A percentile compares a stretch with the other conserved stretches of the same genome.
Conservation (phyloP, 495 filamentous ascomycete species). For the Penicillium silybi region DNA sequence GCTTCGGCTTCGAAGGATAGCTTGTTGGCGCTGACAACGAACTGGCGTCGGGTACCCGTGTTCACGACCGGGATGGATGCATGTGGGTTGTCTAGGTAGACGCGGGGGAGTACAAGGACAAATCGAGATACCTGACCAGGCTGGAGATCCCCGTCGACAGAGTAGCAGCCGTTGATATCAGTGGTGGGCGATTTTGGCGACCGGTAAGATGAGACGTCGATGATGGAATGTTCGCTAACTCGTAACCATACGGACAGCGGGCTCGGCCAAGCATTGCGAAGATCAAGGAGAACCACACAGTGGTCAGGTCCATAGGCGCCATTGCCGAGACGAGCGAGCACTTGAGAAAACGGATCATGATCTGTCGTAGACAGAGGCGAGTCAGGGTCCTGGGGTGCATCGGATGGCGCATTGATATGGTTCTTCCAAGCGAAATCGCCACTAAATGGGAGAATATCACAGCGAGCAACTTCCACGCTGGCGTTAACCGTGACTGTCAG, state of each 20-base stretch:
- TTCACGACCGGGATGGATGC: constrained; percentile 78
- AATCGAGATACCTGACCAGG: constrained; percentile 77
- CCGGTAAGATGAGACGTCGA: background rate
- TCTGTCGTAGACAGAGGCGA: constrained; percentile 18
- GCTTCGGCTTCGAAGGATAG: constrained; percentile 75
- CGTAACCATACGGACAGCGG: constrained; percentile 56
- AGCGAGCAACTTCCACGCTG: constrained; percentile 71
- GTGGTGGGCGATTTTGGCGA: background rate
- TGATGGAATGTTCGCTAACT: constrained; percentile 42
- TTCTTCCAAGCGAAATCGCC: constrained; percentile 54
- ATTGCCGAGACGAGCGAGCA: constrained; percentile 39
- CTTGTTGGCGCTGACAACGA: constrained; percentile 78
- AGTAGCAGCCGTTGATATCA: constrained; percentile 28
- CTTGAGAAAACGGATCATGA: constrained; percentile 34
- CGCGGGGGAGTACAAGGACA: constrained; percentile 69
- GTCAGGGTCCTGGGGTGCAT: constrained; percentile 7
- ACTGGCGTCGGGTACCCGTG: constrained; percentile 69
- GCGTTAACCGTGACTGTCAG: constrained; percentile 89
- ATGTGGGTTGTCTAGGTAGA: constrained; percentile 72
- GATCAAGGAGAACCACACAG: constrained; percentile 76
- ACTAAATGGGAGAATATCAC: constrained; percentile 72
- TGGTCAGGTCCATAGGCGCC: constrained; percentile 54
- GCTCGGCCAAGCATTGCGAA: constrained; percentile 84
- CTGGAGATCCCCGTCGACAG: constrained; percentile 58
- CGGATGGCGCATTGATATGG: constrained; percentile 14